phyloP scores from a whole-genome alignment of 352 stramenopile species.

The Phytophthora litchii region DNA sequence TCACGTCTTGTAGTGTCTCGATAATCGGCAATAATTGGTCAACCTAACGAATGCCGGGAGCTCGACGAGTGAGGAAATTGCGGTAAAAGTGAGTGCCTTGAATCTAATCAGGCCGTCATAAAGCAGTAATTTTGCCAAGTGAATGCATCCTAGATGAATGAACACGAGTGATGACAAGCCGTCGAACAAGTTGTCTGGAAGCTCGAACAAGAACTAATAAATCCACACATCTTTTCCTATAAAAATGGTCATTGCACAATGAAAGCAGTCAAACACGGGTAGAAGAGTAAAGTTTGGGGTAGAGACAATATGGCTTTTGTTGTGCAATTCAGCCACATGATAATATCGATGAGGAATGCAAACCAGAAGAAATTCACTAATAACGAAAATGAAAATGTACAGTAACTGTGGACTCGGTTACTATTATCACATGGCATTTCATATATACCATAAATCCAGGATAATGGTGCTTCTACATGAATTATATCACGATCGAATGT shows the following conservation, averaged over 20 bases:
- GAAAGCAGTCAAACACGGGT: slow-evolving; percentile 2
- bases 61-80: slow-evolving; percentile 8
- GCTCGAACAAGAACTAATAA: slow-evolving; percentile 4
- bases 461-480: too few species aligned
- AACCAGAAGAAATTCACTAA: slow-evolving; percentile 22
- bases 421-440: too few species aligned
- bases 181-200: slow-evolving; percentile 36
- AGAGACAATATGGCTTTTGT: not conserved
- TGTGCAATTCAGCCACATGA: slow-evolving; percentile 5
- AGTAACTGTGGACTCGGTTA: too few species aligned
- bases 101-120: slow-evolving; percentile 30
- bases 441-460: too few species aligned
- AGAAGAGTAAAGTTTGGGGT: slow-evolving; percentile 13
- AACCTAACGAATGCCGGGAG: slow-evolving; percentile 22
- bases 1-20: slow-evolving; percentile 12
- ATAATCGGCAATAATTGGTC: slow-evolving; percentile 5
- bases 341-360: slow-evolving; percentile 10
- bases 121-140: slow-evolving; percentile 18
- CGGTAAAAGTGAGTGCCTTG: slow-evolving; percentile 29
- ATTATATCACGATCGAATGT: slow-evolving; percentile 36
- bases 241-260: slow-evolving; percentile 8
- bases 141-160: slow-evolving; percentile 30
- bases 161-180: slow-evolving; percentile 40
- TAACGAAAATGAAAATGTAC: too few species aligned
- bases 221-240: slow-evolving; percentile 15